A percentile compares a stretch with the other conserved stretches of the same genome.
Conservation (phyloP, 805 yeast species). For the Lipomyces starkeyi region DNA sequence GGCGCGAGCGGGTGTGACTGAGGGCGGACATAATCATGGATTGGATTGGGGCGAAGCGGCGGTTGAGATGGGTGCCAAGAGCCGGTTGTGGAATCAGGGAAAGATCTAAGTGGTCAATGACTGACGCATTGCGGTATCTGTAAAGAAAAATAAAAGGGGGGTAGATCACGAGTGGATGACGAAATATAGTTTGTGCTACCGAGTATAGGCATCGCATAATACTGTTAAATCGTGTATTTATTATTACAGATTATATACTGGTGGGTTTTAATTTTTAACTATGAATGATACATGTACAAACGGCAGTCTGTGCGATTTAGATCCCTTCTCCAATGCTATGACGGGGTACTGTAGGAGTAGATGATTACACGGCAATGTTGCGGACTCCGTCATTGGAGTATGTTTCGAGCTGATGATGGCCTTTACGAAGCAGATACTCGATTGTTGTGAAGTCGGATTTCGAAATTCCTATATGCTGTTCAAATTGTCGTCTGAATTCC, state of each 20-base stretch:
- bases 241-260: neutral
- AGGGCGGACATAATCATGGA: conserved; percentile 91
- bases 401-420: conserved; percentile 73
- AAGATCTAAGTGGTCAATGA: conserved; percentile 16
- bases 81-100: conserved; percentile 37
- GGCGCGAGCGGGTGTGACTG: conserved; percentile 82
- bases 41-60: conserved; percentile 99
- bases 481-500: conserved; percentile 58
- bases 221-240: neutral
- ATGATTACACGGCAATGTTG: conserved; percentile 55
- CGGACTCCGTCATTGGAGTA: conserved; percentile 73
- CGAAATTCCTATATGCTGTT: conserved; percentile 59
- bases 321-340: neutral
- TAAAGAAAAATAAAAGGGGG: neutral
- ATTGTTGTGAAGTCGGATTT: conserved; percentile 84
- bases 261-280: neutral
- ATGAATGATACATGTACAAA: neutral
- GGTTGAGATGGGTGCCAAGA: conserved; percentile 78
- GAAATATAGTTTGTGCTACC: neutral
- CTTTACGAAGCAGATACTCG: conserved; percentile 81
- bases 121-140: neutral
- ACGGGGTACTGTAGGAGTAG: neutral
- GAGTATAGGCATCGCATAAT: neutral
- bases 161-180: neutral
- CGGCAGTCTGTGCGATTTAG: neutral